phyloP scores from a whole-genome alignment of 441 rosid species.

The Codiaeum variegatum region DNA sequence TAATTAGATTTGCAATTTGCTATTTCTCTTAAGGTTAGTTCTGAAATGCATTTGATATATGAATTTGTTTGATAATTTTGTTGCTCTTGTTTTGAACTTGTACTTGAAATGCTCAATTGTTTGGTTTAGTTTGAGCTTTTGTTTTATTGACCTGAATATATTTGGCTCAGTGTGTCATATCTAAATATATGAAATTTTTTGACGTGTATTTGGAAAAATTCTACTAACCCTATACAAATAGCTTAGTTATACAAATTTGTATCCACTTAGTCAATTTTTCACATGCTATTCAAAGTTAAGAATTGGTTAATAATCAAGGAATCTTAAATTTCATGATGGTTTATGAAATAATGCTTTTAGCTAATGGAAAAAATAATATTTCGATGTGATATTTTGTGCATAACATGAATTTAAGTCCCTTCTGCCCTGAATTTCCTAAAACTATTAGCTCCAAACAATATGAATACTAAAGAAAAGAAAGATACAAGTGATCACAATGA shows the following conservation, averaged over 20 bases:
- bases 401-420: not conserved
- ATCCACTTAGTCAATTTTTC: not conserved
- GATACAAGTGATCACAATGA: not conserved
- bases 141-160: too few relatives aligned
- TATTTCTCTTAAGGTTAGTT: too few relatives aligned
- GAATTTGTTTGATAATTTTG: too few relatives aligned
- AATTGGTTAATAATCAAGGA: not conserved
- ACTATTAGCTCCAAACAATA: not conserved
- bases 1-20: too few relatives aligned
- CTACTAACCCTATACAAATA: not conserved
- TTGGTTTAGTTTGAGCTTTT: too few relatives aligned
- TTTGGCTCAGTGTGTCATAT: too few relatives aligned
- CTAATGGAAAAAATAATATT: not conserved
- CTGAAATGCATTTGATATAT: too few relatives aligned
- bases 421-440: not conserved
- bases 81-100: too few relatives aligned
- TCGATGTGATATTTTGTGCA: too few relatives aligned
- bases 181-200: too few relatives aligned
- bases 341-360: not conserved
- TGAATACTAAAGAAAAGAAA: not conserved
- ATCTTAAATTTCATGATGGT: not conserved
- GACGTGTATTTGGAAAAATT: not conserved
- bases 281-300: not conserved
- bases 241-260: not conserved
- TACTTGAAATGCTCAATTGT: too few relatives aligned